Evolutionary conservation across 169 alveolate genomes (phyloP), one percentile per base, ranked within the genome.

Genomic region (Eimeria falciformis): DNA sequence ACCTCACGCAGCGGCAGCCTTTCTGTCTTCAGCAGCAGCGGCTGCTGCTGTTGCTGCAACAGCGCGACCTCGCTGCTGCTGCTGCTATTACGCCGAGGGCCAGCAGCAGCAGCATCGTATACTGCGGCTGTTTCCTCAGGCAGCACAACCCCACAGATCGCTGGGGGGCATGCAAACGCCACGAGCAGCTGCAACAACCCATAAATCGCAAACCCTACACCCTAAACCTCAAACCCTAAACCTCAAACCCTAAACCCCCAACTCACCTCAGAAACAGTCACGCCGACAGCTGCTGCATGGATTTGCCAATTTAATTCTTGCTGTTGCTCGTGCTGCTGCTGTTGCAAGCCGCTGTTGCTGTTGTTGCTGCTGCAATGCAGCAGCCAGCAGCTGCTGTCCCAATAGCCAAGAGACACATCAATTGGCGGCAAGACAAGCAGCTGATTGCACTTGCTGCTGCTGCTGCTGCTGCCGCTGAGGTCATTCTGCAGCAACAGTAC

Each of bases 381-480:
- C 85, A 75, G 65, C 85, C 85, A 75, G 66, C 66, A 75, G 23
- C 85, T 29, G 43, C 85, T 75, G 17, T 75, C 85, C 85, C 85
- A 75, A 40, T 75, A 75, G n/a, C 85, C 85, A 18, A 75, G 85
- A 0, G 85, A 75, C 6, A 21, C 62, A n/a, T 75, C 85, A 21
- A 46, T 29, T 75, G 85, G 55, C 21, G 66, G 23, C 2, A 65
- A 25, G 85, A 40, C 55, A 6, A 37, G 58, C 66, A 5, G 6
- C 27, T 1, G 40, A 27, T 40, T 45, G 85, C 65, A n/a, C 45
- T 25, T 46, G 65, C 66, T 43, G 82, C 82, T 71, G 82, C 84
- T 45, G 62, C 45, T 73, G 62, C 43, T 73, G 84, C 62, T 45
- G 79, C 79, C 29, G 85, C 85, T 43, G 66, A 75, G 65, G 12